Base-by-base conservation (phyloP, 2,329 filamentous ascomycete genomes). In the Cercospora citrullina region DNA sequence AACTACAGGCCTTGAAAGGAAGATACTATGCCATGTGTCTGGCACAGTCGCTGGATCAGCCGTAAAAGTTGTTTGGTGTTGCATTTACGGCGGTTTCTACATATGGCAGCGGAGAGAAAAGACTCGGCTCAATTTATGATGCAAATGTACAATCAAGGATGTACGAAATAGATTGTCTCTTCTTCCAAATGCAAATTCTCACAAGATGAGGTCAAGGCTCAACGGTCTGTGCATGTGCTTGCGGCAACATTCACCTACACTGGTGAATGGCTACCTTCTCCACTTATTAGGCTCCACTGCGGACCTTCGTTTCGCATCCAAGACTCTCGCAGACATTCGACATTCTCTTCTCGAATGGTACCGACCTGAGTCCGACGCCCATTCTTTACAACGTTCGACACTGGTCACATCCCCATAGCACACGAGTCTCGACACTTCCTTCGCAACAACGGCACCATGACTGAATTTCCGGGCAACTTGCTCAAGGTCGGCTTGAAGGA, bases 21-120 rank as follows among this genome's bases (percentile, higher is more conserved):
- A 74, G 79, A 70, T 83, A 84, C 68, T 79, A 77, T 70, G 80
- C 80, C 39, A 82, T 83, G 81, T 81, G 80, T 71, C 66, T 79
- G 69, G 79, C 78, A 16, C 81, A 83, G 72, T 77, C 77, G 28
- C 69, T 83, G 60, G 81, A 82, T 73, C 71, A 75, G 62, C 72
- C 69, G 55, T 72, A 48, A 28, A 53, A 28, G 48, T 53, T 48
- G 39, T 5, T n/a, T 4, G 5, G 18, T 28, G 26, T 51, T 14
- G 5, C 6, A n/a, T 48, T 26, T 26, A 26, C 21, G 45, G 21
- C 45, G 4, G 10, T 23, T 23, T 23, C 18, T 26, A 23, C 45
- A 51, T 16, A 51, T 14, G 21, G 10, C 10, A 23, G 45, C 45
- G 48, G 48, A 53, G 48, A 53, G 48, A 16, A 53, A 53, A 23